phyloP scores from a whole-genome alignment of 1,284 basidiomycete species.

The Rhodotorula sp. region DNA sequence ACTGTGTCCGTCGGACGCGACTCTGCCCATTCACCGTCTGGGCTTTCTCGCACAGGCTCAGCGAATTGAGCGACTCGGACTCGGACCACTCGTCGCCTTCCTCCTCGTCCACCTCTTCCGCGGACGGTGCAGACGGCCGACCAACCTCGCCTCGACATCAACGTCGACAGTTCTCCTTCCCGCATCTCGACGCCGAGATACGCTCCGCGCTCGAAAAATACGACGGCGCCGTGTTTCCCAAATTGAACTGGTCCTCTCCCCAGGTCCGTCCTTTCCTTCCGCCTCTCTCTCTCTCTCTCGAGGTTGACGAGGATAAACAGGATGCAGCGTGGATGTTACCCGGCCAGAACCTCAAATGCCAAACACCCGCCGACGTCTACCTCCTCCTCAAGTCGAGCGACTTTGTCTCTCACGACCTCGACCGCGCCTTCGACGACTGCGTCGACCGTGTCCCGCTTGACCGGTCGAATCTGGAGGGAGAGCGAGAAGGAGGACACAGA shows the following conservation, averaged over 20 bases:
- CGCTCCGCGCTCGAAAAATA: conserved; percentile 66
- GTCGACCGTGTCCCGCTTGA: conserved; percentile 58
- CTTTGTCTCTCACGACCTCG: conserved; percentile 79
- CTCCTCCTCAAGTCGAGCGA: conserved; percentile 89
- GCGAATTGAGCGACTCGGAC: conserved; percentile 58
- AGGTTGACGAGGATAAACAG: conserved; percentile 52
- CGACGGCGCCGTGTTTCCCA: conserved; percentile 81
- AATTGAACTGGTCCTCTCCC: conserved; percentile 89
- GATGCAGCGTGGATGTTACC: conserved; percentile 91
- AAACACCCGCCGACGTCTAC: conserved; percentile 84
- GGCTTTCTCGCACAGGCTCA: conserved; percentile 36
- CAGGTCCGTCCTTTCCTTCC: conserved; percentile 57
- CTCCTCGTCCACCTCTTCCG: not conserved
- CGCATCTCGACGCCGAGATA: conserved; percentile 73
- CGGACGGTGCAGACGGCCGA: conserved; percentile 48
- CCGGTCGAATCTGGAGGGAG: not conserved
- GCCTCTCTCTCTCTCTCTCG: not conserved
- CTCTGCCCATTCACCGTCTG: conserved; percentile 26
- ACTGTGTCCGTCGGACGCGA: not conserved
- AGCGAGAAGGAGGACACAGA: not conserved
- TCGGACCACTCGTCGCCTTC: too few species aligned
- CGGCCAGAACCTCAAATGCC: conserved; percentile 81
- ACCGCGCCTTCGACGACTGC: conserved; percentile 50
- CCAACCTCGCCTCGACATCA: conserved; percentile 12
- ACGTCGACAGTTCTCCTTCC: conserved; percentile 60